Percentiles rank a stretch among this genome's conserved stretches.
Evolutionary conservation across 169 alveolate species (phyloP).

Genomic region (Plasmodium gallinaceum): DNA sequence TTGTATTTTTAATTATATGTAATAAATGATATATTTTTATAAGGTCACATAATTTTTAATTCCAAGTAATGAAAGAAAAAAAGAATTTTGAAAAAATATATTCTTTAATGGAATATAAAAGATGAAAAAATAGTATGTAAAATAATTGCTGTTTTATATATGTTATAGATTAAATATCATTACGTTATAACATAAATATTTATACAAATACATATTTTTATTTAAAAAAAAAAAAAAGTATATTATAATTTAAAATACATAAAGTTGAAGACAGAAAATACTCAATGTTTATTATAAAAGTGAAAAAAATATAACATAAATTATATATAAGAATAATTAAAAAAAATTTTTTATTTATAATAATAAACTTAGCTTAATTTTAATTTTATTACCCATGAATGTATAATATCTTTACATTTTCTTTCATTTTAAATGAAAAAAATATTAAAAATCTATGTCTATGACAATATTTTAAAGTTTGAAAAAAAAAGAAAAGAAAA

Average conservation of each 20-base stretch:
- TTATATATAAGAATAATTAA: neutral
- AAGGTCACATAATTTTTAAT: no score
- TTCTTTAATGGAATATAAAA: neutral
- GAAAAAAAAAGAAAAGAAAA: neutral
- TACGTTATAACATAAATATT: neutral
- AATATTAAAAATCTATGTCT: neutral
- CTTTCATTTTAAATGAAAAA: constrained; percentile 36
- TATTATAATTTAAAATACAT: neutral
- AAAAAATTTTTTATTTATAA: neutral
- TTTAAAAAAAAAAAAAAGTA: neutral
- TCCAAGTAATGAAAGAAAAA: no score
- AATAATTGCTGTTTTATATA: neutral
- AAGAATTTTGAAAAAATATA: no score
- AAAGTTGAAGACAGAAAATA: neutral
- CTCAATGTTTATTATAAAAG: no score
- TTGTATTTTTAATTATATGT: no score
- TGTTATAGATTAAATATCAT: no score
- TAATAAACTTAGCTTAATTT: neutral
- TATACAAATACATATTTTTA: neutral
- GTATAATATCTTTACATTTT: constrained; percentile 71
- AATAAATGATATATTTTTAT: no score
- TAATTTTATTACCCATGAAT: constrained; percentile 57
- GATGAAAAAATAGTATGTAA: neutral
- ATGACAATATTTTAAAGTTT: neutral
- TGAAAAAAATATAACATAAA: no score